These are phyloP conservation scores for Lecanicillium sp. DNA, from an alignment of 2,329 filamentous ascomycete species.

Conservation along the genomic window DNA sequence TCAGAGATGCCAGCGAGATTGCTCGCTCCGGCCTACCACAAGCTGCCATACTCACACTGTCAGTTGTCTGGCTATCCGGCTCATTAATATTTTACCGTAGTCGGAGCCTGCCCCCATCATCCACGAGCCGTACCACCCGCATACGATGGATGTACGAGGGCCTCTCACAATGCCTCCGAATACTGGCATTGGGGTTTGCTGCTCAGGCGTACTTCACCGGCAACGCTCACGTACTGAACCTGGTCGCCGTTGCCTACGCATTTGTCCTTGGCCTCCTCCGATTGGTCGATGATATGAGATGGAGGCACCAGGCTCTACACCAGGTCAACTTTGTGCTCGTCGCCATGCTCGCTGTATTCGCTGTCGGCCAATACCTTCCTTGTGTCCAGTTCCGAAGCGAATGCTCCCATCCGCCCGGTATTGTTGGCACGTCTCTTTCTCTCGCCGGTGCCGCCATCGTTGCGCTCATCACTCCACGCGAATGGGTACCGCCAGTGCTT, in stretches of 20 bases:
- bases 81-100: conserved; percentile 7
- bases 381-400: conserved; percentile 30
- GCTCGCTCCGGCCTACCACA: conserved; percentile 35
- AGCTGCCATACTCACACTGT: conserved; percentile 26
- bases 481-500: conserved; percentile 39
- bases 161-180: conserved; percentile 31
- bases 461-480: conserved; percentile 38
- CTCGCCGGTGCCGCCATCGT: conserved; percentile 29
- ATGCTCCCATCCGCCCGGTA: conserved; percentile 20
- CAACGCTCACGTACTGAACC: conserved; percentile 27
- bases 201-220: conserved; percentile 25
- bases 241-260: conserved; percentile 29
- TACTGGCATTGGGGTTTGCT: conserved; percentile 30
- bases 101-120: conserved; percentile 10
- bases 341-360: conserved; percentile 27
- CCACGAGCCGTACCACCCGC: conserved; percentile 26
- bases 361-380: conserved; percentile 31
- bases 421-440: conserved; percentile 27
- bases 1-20: conserved; percentile 27
- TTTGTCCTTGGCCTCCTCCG: conserved; percentile 36
- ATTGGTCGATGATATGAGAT: conserved; percentile 30
- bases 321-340: conserved; percentile 39
- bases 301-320: conserved; percentile 38
- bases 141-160: conserved; percentile 36
- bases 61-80: conserved; percentile 25